A percentile compares a stretch with the other conserved stretches of the same genome.
These are phyloP conservation scores for Ophiorrhiza pumila DNA, from an alignment of 257 asterid genomes.

Conservation along the genomic window DNA sequence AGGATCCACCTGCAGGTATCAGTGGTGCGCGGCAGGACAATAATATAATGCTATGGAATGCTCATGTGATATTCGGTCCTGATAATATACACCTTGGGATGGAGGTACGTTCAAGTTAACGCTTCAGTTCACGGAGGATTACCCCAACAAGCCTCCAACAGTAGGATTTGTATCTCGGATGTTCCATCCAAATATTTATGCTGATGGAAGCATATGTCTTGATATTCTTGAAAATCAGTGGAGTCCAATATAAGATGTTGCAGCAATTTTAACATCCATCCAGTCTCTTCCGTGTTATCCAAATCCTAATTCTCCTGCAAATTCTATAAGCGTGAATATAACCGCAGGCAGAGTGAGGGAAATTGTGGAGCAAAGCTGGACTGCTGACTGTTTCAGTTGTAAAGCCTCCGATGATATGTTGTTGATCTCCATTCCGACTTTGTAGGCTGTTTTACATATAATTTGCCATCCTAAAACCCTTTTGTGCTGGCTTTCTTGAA, in stretches of 20 bases:
- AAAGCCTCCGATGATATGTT: conserved; percentile 2
- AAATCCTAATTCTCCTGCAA: conserved; percentile 84
- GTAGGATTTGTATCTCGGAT: conserved; percentile 79
- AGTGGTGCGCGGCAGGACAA: conserved; percentile 79
- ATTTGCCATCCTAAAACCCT: conserved; percentile 15
- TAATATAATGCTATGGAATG: conserved; percentile 80
- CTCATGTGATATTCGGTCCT: conserved; percentile 83
- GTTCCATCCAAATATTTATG: conserved; percentile 89
- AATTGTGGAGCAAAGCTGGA: conserved; percentile 88
- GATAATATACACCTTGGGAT: conserved; percentile 93
- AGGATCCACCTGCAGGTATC: conserved; percentile 78
- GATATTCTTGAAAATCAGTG: conserved; percentile 96
- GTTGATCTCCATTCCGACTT: conserved; percentile 9
- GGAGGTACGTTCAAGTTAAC: conserved; percentile 80
- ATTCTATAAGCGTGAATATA: conserved; percentile 73
- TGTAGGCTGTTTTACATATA: conserved; percentile 24
- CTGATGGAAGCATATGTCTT: conserved; percentile 91
- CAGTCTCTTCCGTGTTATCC: conserved; percentile 92
- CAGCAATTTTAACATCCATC: conserved; percentile 85
- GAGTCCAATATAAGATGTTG: conserved; percentile 95
- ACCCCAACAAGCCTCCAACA: conserved; percentile 82
- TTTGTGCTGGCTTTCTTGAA: conserved; percentile 19
- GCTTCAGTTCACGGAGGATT: conserved; percentile 68
- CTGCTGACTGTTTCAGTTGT: conserved; percentile 50
- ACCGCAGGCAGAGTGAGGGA: conserved; percentile 75